Evolutionary conservation across 2,329 filamentous ascomycete species (phyloP).

Genomic region (Ophiostoma fasciatum): DNA sequence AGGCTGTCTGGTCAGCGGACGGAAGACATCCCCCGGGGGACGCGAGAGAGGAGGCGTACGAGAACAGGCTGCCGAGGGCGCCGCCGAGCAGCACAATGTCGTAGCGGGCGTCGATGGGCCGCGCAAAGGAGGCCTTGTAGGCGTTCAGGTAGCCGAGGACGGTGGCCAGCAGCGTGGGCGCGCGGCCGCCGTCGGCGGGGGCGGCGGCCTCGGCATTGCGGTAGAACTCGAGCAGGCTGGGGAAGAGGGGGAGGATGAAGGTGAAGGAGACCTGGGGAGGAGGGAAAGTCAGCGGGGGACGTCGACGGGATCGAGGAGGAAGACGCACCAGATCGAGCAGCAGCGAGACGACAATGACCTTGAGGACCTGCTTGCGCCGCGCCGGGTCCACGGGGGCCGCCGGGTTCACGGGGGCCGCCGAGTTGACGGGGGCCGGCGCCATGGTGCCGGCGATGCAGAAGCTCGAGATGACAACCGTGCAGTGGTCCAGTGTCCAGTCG

Average conservation of each 20-base stretch:
- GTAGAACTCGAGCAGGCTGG: conserved; percentile 91
- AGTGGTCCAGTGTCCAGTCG: too few species aligned
- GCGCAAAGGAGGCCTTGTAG: conserved; percentile 87
- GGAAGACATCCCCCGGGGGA: too few species aligned
- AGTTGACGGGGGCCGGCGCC: conserved; percentile 30
- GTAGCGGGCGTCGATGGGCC: conserved; percentile 88
- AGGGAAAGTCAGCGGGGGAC: background rate
- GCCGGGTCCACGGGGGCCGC: conserved; percentile 30
- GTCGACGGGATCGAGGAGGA: background rate
- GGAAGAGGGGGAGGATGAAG: conserved; percentile 93
- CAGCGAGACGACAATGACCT: conserved; percentile 77
- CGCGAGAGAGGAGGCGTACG: too few species aligned
- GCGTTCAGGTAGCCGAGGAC: conserved; percentile 75
- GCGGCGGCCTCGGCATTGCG: conserved; percentile 59
- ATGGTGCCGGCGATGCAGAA: too few species aligned
- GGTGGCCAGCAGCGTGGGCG: conserved; percentile 56
- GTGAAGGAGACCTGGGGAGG: conserved; percentile 77
- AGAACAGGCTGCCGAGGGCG: conserved; percentile 84
- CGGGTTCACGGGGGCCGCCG: conserved; percentile 33
- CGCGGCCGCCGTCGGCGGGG: conserved; percentile 21
- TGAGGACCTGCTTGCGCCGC: conserved; percentile 66
- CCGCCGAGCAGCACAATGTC: conserved; percentile 93
- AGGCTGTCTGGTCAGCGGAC: too few species aligned
- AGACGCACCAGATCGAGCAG: conserved; percentile 69
- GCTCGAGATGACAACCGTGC: too few species aligned